phyloP scores from a whole-genome alignment of 2,329 filamentous ascomycete genomes.

The Aspergillus flavus region DNA sequence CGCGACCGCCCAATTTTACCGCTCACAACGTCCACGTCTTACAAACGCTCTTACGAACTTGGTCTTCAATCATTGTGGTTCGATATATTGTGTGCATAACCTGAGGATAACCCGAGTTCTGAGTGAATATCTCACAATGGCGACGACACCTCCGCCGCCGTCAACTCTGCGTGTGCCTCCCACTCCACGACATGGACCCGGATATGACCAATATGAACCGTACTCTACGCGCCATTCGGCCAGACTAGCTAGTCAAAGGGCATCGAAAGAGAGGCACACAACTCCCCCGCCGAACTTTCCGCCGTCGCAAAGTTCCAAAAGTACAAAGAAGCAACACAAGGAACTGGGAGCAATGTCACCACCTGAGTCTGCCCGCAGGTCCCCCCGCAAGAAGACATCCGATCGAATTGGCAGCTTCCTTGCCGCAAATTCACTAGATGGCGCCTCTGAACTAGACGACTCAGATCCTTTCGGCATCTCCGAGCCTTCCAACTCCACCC shows the following conservation, averaged over 20 bases:
- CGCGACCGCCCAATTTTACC: slow-evolving; percentile 3
- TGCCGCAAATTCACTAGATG: slow-evolving; percentile 23
- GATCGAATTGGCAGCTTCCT: slow-evolving; percentile 15
- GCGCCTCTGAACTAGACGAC: slow-evolving; percentile 18
- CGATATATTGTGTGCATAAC: background rate
- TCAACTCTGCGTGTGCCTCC: slow-evolving; percentile 43
- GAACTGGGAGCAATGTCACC: slow-evolving; percentile 31
- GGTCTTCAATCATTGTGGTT: background rate
- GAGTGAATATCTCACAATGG: slow-evolving; percentile 34
- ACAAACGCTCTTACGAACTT: background rate
- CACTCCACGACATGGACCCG: slow-evolving; percentile 50
- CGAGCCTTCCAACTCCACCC: slow-evolving; percentile 24
- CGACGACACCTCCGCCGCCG: slow-evolving; percentile 49
- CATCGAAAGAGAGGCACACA: slow-evolving; percentile 28
- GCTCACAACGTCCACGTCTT: background rate
- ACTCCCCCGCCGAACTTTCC: slow-evolving; percentile 36
- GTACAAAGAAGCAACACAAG: slow-evolving; percentile 26
- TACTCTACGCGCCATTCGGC: slow-evolving; percentile 45
- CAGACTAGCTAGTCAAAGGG: slow-evolving; percentile 40
- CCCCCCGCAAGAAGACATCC: slow-evolving; percentile 31
- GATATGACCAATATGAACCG: slow-evolving; percentile 46
- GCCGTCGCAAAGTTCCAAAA: slow-evolving; percentile 21
- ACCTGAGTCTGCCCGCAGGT: slow-evolving; percentile 29
- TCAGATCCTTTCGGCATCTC: slow-evolving; percentile 27
- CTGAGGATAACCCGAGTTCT: background rate